These are phyloP conservation scores for Cryptococcus maquisensis DNA, from an alignment of 1,284 basidiomycete species.

Conservation along the genomic window DNA sequence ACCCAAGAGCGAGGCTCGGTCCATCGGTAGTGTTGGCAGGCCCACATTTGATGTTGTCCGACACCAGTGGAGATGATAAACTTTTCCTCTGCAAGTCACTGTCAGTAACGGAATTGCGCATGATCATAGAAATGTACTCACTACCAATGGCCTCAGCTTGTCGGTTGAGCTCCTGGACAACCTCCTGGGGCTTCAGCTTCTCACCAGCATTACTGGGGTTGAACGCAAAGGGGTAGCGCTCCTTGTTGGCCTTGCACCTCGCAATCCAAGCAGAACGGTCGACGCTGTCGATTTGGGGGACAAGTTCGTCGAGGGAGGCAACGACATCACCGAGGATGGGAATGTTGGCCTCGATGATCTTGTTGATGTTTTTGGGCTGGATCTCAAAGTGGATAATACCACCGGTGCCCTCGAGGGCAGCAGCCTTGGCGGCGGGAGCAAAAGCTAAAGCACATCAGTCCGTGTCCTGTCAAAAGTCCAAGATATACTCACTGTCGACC, in stretches of 20 bases:
- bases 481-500: conserved; percentile 57
- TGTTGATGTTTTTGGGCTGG: conserved; percentile 98
- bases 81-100: conserved; percentile 62
- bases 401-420: conserved; percentile 78
- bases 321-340: conserved; percentile 92
- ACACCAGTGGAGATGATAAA: conserved; percentile 90
- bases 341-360: conserved; percentile 91
- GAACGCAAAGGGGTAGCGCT: conserved; percentile 85
- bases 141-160: conserved; percentile 60
- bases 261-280: conserved; percentile 75
- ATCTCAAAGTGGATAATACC: conserved; percentile 99
- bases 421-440: conserved; percentile 83
- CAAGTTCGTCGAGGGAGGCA: conserved; percentile 71
- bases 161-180: conserved; percentile 83
- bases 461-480: neutral
- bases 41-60: conserved; percentile 99
- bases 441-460: conserved; percentile 55
- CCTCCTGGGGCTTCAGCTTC: conserved; percentile 92
- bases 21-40: conserved; percentile 92
- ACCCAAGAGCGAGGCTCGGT: conserved; percentile 80
- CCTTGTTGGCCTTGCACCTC: conserved; percentile 81
- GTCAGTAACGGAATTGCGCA: neutral
- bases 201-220: conserved; percentile 61
- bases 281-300: conserved; percentile 66
- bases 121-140: conserved; percentile 17